These are phyloP conservation scores for Dunaliella primolecta DNA, from an alignment of 139 green algal species.

Conservation along the genomic window DNA sequence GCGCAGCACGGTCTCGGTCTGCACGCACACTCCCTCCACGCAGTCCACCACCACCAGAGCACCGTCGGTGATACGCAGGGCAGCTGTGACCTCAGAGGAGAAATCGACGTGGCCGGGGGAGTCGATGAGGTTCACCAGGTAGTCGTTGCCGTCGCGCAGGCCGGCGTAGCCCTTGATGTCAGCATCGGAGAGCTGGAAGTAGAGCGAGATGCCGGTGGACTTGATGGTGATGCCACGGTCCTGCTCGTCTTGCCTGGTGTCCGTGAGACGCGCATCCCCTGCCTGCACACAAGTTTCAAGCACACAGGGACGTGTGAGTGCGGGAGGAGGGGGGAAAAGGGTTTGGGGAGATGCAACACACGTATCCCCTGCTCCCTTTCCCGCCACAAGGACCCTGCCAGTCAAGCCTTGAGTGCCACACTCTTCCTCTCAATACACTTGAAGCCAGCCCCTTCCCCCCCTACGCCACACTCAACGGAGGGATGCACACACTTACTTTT, in stretches of 20 bases:
- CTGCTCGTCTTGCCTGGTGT: conserved; percentile 97
- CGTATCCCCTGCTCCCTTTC: background rate
- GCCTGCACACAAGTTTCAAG: too few relatives aligned
- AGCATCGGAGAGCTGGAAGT: conserved; percentile 88
- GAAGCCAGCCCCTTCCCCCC: background rate
- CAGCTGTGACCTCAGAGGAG: conserved; percentile 97
- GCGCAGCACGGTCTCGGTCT: conserved; percentile 99
- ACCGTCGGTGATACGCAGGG: conserved; percentile 98
- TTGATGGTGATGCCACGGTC: conserved; percentile 99
- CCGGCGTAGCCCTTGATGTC: conserved; percentile 70
- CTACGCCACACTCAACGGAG: too few relatives aligned
- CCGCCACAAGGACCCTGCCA: background rate
- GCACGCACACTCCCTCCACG: conserved; percentile 99
- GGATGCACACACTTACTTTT: conserved; percentile 63
- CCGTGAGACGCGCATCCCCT: conserved; percentile 87
- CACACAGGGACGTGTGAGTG: background rate
- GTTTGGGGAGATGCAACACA: background rate
- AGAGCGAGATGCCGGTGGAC: conserved; percentile 99
- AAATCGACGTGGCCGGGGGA: conserved; percentile 99
- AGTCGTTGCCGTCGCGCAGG: conserved; percentile 84
- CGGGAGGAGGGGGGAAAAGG: background rate
- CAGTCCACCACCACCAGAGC: conserved; percentile 99
- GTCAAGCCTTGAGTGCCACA: background rate
- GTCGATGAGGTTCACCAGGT: conserved; percentile 99
- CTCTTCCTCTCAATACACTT: too few relatives aligned